Percentiles rank a stretch among this genome's conserved stretches.
Evolutionary conservation across 1,284 basidiomycete species (phyloP).

Genomic region (Melampsora americana): DNA sequence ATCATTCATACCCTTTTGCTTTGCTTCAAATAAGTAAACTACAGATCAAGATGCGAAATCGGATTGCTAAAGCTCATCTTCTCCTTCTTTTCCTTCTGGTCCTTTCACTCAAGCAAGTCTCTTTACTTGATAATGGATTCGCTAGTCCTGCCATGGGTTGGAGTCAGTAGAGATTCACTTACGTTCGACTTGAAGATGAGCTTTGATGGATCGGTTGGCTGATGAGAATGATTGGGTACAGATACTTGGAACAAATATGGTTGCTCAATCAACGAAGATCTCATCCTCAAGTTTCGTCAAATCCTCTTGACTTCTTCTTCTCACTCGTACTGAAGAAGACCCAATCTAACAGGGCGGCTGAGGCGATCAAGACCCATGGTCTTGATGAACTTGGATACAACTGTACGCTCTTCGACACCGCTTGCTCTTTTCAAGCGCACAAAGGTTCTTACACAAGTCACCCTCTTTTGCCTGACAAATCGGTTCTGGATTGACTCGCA

Average conservation of each 20-base stretch:
- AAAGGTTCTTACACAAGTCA: constrained; percentile 5
- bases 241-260: constrained; percentile 52
- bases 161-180: constrained; percentile 12
- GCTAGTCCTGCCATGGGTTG: constrained; percentile 38
- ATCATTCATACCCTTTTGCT: too few relatives aligned
- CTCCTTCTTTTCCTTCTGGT: too few relatives aligned
- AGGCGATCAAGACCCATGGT: constrained; percentile 32
- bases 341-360: constrained; percentile 15
- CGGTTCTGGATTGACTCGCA: neutral
- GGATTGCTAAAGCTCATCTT: too few relatives aligned
- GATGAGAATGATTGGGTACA: neutral
- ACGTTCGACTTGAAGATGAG: too few relatives aligned
- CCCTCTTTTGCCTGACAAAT: constrained; percentile 46
- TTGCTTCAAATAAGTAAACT: too few relatives aligned
- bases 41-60: too few relatives aligned
- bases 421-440: neutral
- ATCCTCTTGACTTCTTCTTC: neutral
- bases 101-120: neutral
- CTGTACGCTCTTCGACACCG: neutral
- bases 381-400: constrained; percentile 34
- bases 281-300: constrained; percentile 46
- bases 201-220: neutral
- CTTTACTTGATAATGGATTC: constrained; percentile 26
- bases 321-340: neutral
- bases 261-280: constrained; percentile 52